Evolutionary conservation across 108 stramenopile species (phyloP).

Genomic region (Pseudonitzschia delicatissima): DNA sequence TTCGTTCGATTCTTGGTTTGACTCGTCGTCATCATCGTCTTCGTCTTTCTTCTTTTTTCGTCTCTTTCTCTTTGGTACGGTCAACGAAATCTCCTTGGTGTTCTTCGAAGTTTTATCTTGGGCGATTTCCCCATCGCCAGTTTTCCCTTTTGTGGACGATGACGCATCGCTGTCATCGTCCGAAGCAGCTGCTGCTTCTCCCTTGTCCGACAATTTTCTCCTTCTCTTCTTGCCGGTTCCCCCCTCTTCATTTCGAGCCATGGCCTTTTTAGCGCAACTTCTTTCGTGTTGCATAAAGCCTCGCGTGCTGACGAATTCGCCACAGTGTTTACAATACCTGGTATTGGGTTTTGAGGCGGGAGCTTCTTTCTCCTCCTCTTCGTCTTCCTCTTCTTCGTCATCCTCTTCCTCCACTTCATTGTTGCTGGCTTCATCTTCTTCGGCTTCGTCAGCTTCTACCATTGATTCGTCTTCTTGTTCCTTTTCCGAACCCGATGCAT

Average conservation of each 20-base stretch:
- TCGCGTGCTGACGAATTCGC: neutral
- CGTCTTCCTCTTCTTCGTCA: neutral
- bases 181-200: no score
- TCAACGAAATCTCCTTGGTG: no score
- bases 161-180: no score
- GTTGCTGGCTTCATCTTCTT: neutral
- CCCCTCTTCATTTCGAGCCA: neutral
- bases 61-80: no score
- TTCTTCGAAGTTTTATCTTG: no score
- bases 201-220: no score
- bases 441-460: neutral
- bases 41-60: no score
- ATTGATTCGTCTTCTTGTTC: neutral
- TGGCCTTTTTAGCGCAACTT: neutral
- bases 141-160: no score
- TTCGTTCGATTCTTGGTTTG: no score
- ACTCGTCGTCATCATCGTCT: no score
- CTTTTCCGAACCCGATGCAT: neutral
- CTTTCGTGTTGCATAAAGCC: neutral
- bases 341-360: neutral
- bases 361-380: neutral
- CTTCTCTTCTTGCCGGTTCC: neutral
- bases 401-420: neutral
- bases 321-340: neutral
- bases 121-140: no score